These are phyloP conservation scores for Trichoderma gamsii DNA, from an alignment of 495 filamentous ascomycete species.

Conservation along the genomic window DNA sequence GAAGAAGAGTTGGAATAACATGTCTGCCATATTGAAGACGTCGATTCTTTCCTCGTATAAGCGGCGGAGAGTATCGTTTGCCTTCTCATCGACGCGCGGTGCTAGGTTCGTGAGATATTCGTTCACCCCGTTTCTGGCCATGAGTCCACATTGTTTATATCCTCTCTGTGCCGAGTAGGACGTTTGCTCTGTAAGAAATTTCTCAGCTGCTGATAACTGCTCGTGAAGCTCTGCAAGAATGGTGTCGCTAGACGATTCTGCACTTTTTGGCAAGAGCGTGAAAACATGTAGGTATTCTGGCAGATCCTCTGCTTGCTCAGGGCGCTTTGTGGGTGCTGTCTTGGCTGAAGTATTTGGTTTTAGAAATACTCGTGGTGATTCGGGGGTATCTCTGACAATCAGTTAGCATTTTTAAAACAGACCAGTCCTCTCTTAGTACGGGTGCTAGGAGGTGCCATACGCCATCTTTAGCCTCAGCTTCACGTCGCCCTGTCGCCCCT, in stretches of 20 bases:
- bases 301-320: too few species aligned
- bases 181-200: conserved; percentile 19
- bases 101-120: conserved; percentile 16
- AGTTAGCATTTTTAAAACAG: not conserved
- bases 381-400: too few species aligned
- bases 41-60: conserved; percentile 24
- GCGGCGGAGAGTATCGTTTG: conserved; percentile 6
- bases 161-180: conserved; percentile 18
- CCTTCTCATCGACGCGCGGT: conserved; percentile 15
- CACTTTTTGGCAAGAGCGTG: conserved; percentile 20
- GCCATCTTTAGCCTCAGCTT: not conserved
- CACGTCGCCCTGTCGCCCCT: not conserved
- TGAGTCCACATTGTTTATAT: conserved; percentile 19
- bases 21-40: conserved; percentile 27
- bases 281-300: conserved; percentile 24
- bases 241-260: not conserved
- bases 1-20: conserved; percentile 28
- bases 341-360: not conserved
- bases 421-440: not conserved
- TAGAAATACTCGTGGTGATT: not conserved
- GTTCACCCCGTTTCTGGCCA: conserved; percentile 16
- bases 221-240: conserved; percentile 12
- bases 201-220: conserved; percentile 20
- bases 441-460: not conserved
- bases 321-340: not conserved